Conservation (phyloP, 768 basidiomycete genomes). For the Infundibulicybe gibba region DNA sequence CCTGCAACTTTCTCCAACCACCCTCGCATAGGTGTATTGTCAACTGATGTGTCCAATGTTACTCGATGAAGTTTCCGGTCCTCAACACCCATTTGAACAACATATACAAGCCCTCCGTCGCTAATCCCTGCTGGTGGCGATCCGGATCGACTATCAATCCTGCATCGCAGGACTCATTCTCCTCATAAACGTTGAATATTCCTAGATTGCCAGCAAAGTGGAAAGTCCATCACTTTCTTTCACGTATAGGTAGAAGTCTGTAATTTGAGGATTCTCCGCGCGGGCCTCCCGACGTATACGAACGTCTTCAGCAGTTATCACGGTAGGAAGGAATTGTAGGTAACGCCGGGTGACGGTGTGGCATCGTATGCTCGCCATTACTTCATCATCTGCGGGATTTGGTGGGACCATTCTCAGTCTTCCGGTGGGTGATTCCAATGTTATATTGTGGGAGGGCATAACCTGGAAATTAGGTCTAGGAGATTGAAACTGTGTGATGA, state of each 20-base stretch:
- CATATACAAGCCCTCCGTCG: conserved; percentile 40
- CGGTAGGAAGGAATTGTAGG: conserved; percentile 33
- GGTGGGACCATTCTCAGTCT: conserved; percentile 32
- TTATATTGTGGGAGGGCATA: conserved; percentile 25
- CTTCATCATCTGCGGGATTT: conserved; percentile 27
- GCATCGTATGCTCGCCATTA: conserved; percentile 27
- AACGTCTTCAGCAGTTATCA: conserved; percentile 30
- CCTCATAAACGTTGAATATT: conserved; percentile 33
- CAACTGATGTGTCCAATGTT: conserved; percentile 34
- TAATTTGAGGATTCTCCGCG: conserved; percentile 23
- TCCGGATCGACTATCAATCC: conserved; percentile 37
- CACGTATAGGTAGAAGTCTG: conserved; percentile 35
- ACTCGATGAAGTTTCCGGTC: conserved; percentile 36
- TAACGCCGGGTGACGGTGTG: conserved; percentile 35
- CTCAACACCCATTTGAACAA: conserved; percentile 38
- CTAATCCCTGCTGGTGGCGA: conserved; percentile 31
- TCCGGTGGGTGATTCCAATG: conserved; percentile 27
- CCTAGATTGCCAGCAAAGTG: conserved; percentile 33
- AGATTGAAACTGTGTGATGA: too few species aligned
- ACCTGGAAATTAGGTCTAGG: conserved; percentile 1
- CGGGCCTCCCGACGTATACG: conserved; percentile 28
- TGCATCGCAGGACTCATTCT: conserved; percentile 31
- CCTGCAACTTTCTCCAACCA: conserved; percentile 42
- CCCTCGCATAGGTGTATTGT: conserved; percentile 39
- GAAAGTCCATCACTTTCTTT: conserved; percentile 15